Percentiles rank a stretch among this genome's conserved stretches.
These are phyloP conservation scores for Mycena chlorophos DNA, from an alignment of 768 basidiomycete species.

Conservation along the genomic window DNA sequence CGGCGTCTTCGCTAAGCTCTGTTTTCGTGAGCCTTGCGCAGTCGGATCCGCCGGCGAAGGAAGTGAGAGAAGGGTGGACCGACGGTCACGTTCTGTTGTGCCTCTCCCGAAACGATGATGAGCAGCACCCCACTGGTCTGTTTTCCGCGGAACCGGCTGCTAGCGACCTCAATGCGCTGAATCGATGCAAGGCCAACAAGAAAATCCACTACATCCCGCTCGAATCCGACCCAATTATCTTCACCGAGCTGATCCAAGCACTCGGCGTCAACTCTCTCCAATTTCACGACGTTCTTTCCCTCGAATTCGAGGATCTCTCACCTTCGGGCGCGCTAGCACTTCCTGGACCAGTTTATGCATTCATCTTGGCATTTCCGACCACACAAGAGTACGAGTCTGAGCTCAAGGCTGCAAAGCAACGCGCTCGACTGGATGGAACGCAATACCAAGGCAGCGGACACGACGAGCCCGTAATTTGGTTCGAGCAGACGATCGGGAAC, in stretches of 20 bases:
- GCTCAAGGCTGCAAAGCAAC: conserved; percentile 23
- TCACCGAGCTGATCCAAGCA: conserved; percentile 34
- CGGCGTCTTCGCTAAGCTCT: too few relatives aligned
- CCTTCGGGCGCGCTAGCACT: conserved; percentile 26
- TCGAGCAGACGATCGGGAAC: conserved; percentile 38
- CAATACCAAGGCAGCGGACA: conserved; percentile 32
- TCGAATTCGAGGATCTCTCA: conserved; percentile 35
- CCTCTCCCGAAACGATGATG: too few relatives aligned
- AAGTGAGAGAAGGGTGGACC: too few relatives aligned
- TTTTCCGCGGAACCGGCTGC: too few relatives aligned
- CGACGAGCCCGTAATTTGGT: conserved; percentile 37
- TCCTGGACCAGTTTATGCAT: conserved; percentile 32
- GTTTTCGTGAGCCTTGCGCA: too few relatives aligned
- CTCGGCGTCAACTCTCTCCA: conserved; percentile 32
- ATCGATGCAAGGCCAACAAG: too few relatives aligned
- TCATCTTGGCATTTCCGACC: conserved; percentile 33
- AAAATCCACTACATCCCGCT: conserved; percentile 36
- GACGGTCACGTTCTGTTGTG: too few relatives aligned
- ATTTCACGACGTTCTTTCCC: conserved; percentile 36
- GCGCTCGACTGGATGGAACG: conserved; percentile 15
- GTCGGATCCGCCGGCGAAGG: too few relatives aligned
- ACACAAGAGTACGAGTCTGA: conserved; percentile 26
- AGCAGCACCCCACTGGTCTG: too few relatives aligned
- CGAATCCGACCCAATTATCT: conserved; percentile 39
- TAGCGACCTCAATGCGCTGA: background rate